phyloP scores from a whole-genome alignment of 2,329 filamentous ascomycete species.

The Neoscytalidium dimidiatum region DNA sequence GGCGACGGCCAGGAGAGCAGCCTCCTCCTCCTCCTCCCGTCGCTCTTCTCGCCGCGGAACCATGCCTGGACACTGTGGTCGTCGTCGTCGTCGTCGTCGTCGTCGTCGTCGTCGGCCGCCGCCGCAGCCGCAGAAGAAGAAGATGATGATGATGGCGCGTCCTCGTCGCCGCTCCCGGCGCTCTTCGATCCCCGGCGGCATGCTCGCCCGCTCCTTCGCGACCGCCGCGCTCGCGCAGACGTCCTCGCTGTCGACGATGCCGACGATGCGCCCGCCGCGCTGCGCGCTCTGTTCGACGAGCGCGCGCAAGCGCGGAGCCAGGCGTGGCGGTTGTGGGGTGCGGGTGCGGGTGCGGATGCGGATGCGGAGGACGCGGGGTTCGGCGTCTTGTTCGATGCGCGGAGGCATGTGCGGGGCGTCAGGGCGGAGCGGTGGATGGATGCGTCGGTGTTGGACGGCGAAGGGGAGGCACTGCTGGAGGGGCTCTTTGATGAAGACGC shows the following conservation, averaged over 20 bases:
- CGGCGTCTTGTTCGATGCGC: background rate
- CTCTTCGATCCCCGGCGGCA: background rate
- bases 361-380: background rate
- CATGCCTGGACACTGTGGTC: slow-evolving; percentile 1
- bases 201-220: background rate
- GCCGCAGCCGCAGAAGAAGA: too few relatives aligned
- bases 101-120: background rate
- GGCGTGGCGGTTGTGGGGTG: background rate
- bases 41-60: background rate
- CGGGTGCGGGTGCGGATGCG: too few relatives aligned
- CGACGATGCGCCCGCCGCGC: background rate
- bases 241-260: slow-evolving; percentile 1
- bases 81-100: background rate
- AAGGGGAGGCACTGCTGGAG: background rate
- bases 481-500: background rate
- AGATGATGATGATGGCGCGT: too few relatives aligned
- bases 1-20: background rate
- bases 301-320: background rate
- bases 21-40: background rate
- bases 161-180: slow-evolving; percentile 24
- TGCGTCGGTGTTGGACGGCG: background rate
- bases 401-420: background rate
- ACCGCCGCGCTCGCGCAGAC: slow-evolving; percentile 22
- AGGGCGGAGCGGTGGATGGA: background rate
- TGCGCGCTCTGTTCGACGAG: background rate